Conservation (phyloP, 768 basidiomycete species). For the Glaciozyma martinii region DNA sequence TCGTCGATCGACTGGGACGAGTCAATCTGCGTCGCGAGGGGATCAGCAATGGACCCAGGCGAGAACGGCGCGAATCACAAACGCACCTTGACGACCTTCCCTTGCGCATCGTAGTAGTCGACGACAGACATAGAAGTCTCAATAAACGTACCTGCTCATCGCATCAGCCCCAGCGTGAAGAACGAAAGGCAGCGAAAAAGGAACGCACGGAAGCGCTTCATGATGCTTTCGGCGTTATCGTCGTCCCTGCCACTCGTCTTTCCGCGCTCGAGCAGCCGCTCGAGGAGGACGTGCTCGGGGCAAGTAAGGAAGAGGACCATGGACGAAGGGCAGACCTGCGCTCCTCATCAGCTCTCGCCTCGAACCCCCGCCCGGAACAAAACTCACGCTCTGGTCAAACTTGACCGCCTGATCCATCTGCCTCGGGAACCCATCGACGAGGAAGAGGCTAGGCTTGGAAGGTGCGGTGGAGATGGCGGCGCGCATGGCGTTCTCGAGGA, state of each 20-base stretch:
- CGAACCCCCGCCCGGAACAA: background rate
- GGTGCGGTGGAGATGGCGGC: constrained; percentile 43
- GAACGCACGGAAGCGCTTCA: constrained; percentile 85
- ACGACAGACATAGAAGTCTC: constrained; percentile 90
- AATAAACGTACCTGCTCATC: constrained; percentile 59
- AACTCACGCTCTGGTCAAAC: constrained; percentile 72
- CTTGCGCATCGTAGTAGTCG: constrained; percentile 57
- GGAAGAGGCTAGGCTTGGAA: constrained; percentile 65
- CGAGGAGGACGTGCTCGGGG: constrained; percentile 75
- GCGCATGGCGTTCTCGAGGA: constrained; percentile 85
- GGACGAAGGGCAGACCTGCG: constrained; percentile 62
- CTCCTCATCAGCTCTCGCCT: background rate
- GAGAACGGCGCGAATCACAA: background rate
- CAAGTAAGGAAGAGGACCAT: constrained; percentile 79
- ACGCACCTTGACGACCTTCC: constrained; percentile 71
- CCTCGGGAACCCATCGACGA: constrained; percentile 94
- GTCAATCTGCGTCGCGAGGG: constrained; percentile 37
- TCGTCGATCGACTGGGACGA: constrained; percentile 53
- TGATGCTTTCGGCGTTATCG: constrained; percentile 88
- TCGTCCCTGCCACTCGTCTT: constrained; percentile 94
- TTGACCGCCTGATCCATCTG: constrained; percentile 96
- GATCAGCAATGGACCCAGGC: background rate
- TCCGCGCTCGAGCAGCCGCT: constrained; percentile 74
- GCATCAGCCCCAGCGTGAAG: background rate
- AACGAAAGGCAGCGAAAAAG: background rate